Evolutionary conservation across 768 basidiomycete genomes (phyloP).

Genomic region (Pleurotus pulmonarius): DNA sequence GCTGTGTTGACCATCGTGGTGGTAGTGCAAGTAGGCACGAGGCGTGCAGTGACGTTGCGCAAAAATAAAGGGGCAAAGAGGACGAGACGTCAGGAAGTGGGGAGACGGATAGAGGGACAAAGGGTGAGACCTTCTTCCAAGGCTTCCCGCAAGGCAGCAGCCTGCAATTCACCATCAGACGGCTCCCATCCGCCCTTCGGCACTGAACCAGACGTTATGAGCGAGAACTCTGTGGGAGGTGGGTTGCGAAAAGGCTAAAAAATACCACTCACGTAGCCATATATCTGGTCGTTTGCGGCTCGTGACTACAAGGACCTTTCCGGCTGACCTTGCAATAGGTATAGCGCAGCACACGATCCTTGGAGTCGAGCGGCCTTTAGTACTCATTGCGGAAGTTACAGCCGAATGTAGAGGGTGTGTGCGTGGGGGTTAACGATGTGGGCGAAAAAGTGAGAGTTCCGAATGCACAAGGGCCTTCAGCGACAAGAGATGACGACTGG

Average conservation of each 20-base stretch:
- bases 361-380: constrained; percentile 76
- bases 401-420: constrained; percentile 9
- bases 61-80: constrained; percentile 28
- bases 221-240: background rate
- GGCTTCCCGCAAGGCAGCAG: constrained; percentile 88
- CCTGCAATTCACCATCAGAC: constrained; percentile 76
- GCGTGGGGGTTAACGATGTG: background rate
- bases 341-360: constrained; percentile 91
- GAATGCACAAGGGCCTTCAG: constrained; percentile 26
- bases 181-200: constrained; percentile 94
- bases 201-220: constrained; percentile 39
- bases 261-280: constrained; percentile 80
- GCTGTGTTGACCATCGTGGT: constrained; percentile 46
- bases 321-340: constrained; percentile 68
- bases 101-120: constrained; percentile 72
- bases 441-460: background rate
- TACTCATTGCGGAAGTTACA: constrained; percentile 35
- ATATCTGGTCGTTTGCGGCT: constrained; percentile 76
- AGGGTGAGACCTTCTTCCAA: constrained; percentile 94
- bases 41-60: constrained; percentile 10
- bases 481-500: constrained; percentile 13
- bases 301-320: constrained; percentile 80
- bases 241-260: constrained; percentile 9
- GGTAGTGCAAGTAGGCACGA: constrained; percentile 17
- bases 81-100: constrained; percentile 63